Base-by-base conservation (phyloP, 2,329 filamentous ascomycete species). In the Sarocladiaceae sp. region DNA sequence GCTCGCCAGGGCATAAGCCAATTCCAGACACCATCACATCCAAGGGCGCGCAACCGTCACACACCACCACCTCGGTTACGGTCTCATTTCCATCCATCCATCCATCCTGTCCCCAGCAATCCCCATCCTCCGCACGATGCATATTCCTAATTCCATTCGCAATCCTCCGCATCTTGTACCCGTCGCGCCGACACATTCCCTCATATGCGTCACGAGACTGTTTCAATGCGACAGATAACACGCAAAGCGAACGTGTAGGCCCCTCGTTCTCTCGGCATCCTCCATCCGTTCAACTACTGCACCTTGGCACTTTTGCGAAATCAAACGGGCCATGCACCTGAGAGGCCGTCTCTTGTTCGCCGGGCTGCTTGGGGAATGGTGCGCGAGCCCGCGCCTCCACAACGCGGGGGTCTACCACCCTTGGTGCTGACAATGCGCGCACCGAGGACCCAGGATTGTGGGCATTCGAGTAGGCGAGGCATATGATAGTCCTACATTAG, bases 1-100 rank as follows among this genome's bases (percentile, higher is more conserved):
- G 24, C 37, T 41, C 11, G 23, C 13, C 37, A 41, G 23, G 37
- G 37, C 37, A 24, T 24, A 18, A 24, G 37, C 23, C 37, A 29
- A 29, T 27, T n/a, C 23, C 6, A 15, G 23, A 41, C 37, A 41
- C 37, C 37, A 41, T 16, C 37, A 41, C 23, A 41, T 18, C 24
- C n/a, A 11, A 27, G 20, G 37, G 23, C 23, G n/a, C n/a, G 37
- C 37, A 41, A 41, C 37, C 37, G 29, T 29, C 37, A 41, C 20
- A 7, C 6, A 41, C 37, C 37, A 41, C 4, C 37, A 29, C 37
- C 37, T 41, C 37, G 37, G 37, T n/a, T n/a, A n/a, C n/a, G n/a
- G n/a, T n/a, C n/a, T n/a, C n/a, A n/a, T n/a, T n/a, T n/a, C 37
- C 13, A 6, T 10, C 37, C 7, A 7, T 39, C 34, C 33, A 35